Evolutionary conservation across 1,284 basidiomycete genomes (phyloP), one percentile per base, ranked within the genome.

Genomic region (Rhodotorula sp.): DNA sequence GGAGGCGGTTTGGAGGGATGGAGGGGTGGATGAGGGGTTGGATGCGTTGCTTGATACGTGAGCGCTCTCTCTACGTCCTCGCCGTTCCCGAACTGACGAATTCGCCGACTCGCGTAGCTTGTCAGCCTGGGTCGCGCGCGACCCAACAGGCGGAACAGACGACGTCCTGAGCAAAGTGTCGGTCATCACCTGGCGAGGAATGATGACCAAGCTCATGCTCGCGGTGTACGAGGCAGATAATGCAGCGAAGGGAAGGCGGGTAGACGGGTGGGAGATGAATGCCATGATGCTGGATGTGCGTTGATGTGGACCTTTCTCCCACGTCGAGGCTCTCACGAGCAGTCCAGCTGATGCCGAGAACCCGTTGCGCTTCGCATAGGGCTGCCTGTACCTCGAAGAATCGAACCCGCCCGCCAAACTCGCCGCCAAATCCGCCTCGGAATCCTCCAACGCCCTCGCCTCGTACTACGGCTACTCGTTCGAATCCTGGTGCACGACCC

Each of bases 141-240:
- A 83, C 78, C 78, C 83, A 75, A 76, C 81, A 62, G 76, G 80
- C 77, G 66, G 83, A 76, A 78, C 65, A 79, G 67, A 73, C 74
- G 58, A 77, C 80, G 53, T 73, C 30, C 62, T 77, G 11, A 55
- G 56, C 34, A 72, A 71, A 32, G 81, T 81, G 20, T 70, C 83
- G 55, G 85, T 92, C 34, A 84, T 94, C 51, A 86, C 88, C 8
- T 95, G 92, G 92, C 84, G 92, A 77, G 95, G 94, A 7, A 87
- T 97, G 66, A 87, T 96, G 82, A 97, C 94, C 68, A 94, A 90
- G 90, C 63, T 77, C 17, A 57, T 71, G 53, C 63, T 73, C 22
- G 67, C 63, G 15, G 59, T 73, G 19, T 77, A 74, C 65, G 70
- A 75, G 57, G 59, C 62, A 20, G 52, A 65, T 81, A 82, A 77